phyloP scores from a whole-genome alignment of 352 stramenopile genomes.

The Pythium insidiosum region DNA sequence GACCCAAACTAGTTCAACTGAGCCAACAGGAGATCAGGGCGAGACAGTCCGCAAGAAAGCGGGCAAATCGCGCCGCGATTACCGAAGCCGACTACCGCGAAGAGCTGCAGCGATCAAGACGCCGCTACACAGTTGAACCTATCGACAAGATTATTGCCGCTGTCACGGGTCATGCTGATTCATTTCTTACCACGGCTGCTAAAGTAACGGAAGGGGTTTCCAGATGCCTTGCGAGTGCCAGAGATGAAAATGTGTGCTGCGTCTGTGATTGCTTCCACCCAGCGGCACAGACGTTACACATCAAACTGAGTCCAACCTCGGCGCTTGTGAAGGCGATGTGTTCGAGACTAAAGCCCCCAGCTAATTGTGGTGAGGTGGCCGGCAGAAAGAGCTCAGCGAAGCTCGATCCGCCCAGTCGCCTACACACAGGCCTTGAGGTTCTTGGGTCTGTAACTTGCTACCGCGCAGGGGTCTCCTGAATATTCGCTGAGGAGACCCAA shows the following conservation, averaged over 20 bases:
- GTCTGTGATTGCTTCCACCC: conserved; percentile 3
- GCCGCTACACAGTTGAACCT: neutral
- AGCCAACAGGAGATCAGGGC: neutral
- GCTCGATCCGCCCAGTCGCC: no score
- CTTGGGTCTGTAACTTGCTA: no score
- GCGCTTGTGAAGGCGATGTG: neutral
- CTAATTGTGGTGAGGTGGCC: no score
- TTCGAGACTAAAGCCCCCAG: neutral
- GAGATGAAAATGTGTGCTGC: conserved; percentile 1
- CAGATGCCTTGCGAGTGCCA: neutral
- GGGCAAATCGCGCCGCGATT: neutral
- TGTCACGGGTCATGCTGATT: neutral
- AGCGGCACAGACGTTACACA: neutral
- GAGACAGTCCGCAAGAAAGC: neutral
- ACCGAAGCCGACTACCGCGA: neutral
- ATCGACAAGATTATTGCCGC: neutral
- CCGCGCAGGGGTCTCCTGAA: no score
- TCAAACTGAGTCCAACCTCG: neutral
- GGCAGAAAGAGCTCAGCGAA: no score
- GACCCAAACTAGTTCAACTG: neutral
- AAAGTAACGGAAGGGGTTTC: neutral
- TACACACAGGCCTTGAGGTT: no score
- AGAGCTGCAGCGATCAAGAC: neutral
- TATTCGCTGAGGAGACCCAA: no score
- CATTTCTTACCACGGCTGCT: no score